Conservation (phyloP, 129 eudicot species). For the Helichrysum umbraculigerum region DNA sequence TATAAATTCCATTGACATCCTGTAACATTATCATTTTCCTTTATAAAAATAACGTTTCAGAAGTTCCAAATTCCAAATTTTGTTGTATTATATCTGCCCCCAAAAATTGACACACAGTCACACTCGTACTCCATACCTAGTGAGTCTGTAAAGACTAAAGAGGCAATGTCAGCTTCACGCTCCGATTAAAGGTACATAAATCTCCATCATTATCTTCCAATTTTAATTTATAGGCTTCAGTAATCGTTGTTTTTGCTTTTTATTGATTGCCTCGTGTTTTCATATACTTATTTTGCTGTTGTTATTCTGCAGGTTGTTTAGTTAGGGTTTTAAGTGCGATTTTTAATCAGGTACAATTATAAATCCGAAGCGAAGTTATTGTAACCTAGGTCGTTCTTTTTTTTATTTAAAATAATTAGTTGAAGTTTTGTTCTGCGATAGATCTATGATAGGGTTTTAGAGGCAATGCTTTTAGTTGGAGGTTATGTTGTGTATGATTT, state of each 20-base stretch:
- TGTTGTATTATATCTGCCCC: slow-evolving; percentile 32
- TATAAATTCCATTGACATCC: too few relatives aligned
- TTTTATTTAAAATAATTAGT: too few relatives aligned
- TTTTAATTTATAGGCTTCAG: neutral
- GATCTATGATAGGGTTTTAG: too few relatives aligned
- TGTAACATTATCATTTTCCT: too few relatives aligned
- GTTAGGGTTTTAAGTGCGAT: slow-evolving; percentile 30
- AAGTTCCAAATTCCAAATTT: slow-evolving; percentile 18
- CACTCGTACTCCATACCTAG: slow-evolving; percentile 2
- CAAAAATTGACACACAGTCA: slow-evolving; percentile 8
- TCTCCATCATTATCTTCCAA: neutral
- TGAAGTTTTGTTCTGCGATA: too few relatives aligned
- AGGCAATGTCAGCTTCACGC: slow-evolving; percentile 19
- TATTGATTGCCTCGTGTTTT: neutral
- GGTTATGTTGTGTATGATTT: neutral
- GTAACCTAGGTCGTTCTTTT: neutral
- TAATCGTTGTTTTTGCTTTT: slow-evolving; percentile 8
- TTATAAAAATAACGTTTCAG: neutral
- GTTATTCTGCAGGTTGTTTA: slow-evolving; percentile 34
- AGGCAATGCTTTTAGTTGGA: neutral
- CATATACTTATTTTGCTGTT: slow-evolving; percentile 19
- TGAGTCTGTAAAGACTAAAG: neutral
- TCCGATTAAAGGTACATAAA: slow-evolving; percentile 21
- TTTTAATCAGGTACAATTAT: slow-evolving; percentile 39
- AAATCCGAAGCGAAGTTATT: slow-evolving; percentile 48